A percentile compares a stretch with the other conserved stretches of the same genome.
Conservation (phyloP, 1,284 basidiomycete species). For the Fomitopsis schrenkii region DNA sequence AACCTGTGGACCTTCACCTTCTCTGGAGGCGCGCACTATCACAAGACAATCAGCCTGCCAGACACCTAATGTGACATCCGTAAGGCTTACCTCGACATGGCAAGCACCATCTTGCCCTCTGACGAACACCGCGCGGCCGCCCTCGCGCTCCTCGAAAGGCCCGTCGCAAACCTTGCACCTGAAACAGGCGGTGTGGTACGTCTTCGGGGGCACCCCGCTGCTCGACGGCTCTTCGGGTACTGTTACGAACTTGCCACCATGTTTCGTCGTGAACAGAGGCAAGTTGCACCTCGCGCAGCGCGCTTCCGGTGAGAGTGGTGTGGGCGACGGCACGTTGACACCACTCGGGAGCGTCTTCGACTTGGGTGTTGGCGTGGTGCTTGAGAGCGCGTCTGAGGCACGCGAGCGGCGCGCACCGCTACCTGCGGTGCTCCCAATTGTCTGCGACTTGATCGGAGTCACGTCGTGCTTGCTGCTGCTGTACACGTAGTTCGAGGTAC, state of each 20-base stretch:
- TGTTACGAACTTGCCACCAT: conserved; percentile 60
- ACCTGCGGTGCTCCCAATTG: neutral
- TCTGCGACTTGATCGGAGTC: neutral
- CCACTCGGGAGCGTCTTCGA: conserved; percentile 17
- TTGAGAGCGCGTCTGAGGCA: conserved; percentile 5
- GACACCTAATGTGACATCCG: neutral
- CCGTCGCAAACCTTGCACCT: conserved; percentile 62
- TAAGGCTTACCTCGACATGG: conserved; percentile 57
- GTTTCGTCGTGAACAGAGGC: conserved; percentile 51
- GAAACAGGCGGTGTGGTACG: conserved; percentile 73
- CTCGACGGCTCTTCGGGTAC: conserved; percentile 51
- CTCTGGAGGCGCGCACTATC: conserved; percentile 60
- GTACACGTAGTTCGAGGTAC: neutral
- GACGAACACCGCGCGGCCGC: conserved; percentile 65
- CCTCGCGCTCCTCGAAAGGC: conserved; percentile 55
- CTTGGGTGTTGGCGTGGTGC: conserved; percentile 20
- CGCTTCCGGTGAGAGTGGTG: conserved; percentile 22
- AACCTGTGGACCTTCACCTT: conserved; percentile 36
- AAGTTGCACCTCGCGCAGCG: conserved; percentile 53
- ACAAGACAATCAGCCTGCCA: conserved; percentile 10
- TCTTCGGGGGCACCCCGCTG: conserved; percentile 40
- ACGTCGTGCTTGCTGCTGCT: neutral
- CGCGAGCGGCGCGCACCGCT: neutral
- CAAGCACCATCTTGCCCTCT: conserved; percentile 60
- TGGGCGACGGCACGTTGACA: conserved; percentile 17